These are phyloP conservation scores for Panaeolus cyanescens DNA, from an alignment of 768 basidiomycete species.

Conservation along the genomic window DNA sequence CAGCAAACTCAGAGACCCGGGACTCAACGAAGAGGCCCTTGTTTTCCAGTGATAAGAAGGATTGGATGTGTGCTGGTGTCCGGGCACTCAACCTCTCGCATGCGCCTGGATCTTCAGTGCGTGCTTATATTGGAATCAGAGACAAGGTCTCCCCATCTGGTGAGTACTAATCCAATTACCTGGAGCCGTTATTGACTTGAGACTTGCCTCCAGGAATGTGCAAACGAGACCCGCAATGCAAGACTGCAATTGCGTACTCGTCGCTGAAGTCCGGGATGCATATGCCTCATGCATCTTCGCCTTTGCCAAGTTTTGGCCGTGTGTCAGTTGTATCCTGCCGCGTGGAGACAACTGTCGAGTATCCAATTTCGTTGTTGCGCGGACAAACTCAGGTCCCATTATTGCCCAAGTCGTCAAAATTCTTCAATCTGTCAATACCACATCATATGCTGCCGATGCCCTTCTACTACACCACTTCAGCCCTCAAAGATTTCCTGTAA, in stretches of 20 bases:
- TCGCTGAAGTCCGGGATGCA: background rate
- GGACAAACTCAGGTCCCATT: background rate
- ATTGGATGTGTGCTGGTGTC: background rate
- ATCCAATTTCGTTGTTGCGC: background rate
- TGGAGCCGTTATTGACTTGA: too few relatives aligned
- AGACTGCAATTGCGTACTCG: background rate
- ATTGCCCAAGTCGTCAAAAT: background rate
- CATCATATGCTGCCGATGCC: background rate
- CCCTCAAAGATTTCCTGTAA: background rate
- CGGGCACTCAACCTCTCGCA: background rate
- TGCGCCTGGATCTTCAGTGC: background rate
- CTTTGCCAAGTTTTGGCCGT: background rate
- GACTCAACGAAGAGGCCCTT: background rate
- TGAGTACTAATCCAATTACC: background rate
- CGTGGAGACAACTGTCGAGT: background rate
- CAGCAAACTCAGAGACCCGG: too few relatives aligned
- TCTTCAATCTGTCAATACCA: background rate
- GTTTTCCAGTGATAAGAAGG: background rate
- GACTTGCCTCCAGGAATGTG: too few relatives aligned
- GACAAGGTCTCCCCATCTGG: background rate
- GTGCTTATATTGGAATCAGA: background rate
- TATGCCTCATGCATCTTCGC: background rate
- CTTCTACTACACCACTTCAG: background rate
- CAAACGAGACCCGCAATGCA: background rate
- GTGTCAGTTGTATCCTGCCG: background rate